Evolutionary conservation across 2,329 filamentous ascomycete genomes (phyloP).

Genomic region (Aureobasidium vineae): DNA sequence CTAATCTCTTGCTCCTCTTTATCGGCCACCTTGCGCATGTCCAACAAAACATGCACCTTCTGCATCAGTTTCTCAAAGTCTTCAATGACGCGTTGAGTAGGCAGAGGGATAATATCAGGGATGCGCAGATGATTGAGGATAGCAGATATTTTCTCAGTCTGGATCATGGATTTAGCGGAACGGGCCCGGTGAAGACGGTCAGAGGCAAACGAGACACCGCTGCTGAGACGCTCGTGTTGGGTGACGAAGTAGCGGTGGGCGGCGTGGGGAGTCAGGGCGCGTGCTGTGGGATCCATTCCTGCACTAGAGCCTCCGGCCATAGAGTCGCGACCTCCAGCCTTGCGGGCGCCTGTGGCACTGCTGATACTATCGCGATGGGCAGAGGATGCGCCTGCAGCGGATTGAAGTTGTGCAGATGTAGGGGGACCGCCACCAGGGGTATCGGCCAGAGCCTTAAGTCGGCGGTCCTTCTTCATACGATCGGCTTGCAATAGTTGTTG

Average conservation of each 20-base stretch:
- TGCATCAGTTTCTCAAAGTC: constrained; percentile 68
- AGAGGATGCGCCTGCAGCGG: constrained; percentile 32
- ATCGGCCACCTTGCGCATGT: constrained; percentile 70
- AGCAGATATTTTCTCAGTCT: constrained; percentile 71
- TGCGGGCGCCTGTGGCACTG: constrained; percentile 37
- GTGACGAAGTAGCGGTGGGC: constrained; percentile 82
- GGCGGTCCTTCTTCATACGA: constrained; percentile 80
- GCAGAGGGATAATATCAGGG: constrained; percentile 67
- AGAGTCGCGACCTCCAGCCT: constrained; percentile 39
- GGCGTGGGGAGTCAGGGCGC: constrained; percentile 69
- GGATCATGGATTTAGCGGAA: constrained; percentile 71
- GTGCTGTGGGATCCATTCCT: constrained; percentile 36
- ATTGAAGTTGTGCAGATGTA: constrained; percentile 29
- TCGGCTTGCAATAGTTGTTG: constrained; percentile 80
- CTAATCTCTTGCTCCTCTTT: constrained; percentile 72
- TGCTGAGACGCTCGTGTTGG: constrained; percentile 69
- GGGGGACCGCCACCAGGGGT: constrained; percentile 31
- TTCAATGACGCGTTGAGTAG: constrained; percentile 67
- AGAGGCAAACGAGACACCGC: constrained; percentile 86
- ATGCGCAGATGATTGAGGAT: constrained; percentile 71
- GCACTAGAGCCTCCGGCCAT: constrained; percentile 42
- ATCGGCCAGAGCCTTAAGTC: constrained; percentile 38
- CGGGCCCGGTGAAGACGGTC: constrained; percentile 77
- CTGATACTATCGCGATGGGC: constrained; percentile 48
- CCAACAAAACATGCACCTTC: constrained; percentile 67